Percentiles rank a stretch among this genome's conserved stretches.
phyloP scores from a whole-genome alignment of 23 red algal genomes.

The Gracilaria caudata region DNA sequence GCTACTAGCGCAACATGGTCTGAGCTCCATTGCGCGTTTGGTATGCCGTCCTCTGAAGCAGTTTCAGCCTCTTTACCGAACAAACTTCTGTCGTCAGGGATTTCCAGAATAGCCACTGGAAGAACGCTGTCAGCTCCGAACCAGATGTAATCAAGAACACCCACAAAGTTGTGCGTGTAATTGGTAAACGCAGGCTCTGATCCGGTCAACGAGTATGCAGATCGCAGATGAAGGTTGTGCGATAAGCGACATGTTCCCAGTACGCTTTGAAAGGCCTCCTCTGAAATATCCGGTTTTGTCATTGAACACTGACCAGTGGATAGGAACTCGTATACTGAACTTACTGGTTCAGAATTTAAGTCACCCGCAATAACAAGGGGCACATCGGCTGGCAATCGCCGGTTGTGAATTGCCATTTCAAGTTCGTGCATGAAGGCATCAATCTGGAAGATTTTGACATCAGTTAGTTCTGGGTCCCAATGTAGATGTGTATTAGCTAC shows the following conservation, averaged over 20 bases:
- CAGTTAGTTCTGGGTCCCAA: slow-evolving; percentile 96
- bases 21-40: slow-evolving; percentile 74
- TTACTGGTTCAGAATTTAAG: slow-evolving; percentile 90
- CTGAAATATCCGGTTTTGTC: slow-evolving; percentile 69
- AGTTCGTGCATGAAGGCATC: slow-evolving; percentile 90
- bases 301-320: slow-evolving; percentile 67
- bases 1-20: slow-evolving; percentile 72
- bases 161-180: slow-evolving; percentile 92
- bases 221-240: slow-evolving; percentile 80
- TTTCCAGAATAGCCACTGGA: slow-evolving; percentile 73
- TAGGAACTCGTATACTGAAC: slow-evolving; percentile 92
- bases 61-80: slow-evolving; percentile 59
- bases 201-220: slow-evolving; percentile 75
- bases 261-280: slow-evolving; percentile 61
- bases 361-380: slow-evolving; percentile 90
- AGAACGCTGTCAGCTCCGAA: slow-evolving; percentile 74
- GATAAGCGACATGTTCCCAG: slow-evolving; percentile 66
- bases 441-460: slow-evolving; percentile 98
- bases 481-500: slow-evolving; percentile 95
- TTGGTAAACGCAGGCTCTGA: slow-evolving; percentile 93
- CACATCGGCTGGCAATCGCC: slow-evolving; percentile 31
- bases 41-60: slow-evolving; percentile 56
- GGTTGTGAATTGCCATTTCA: slow-evolving; percentile 60
- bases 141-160: slow-evolving; percentile 95
- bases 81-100: slow-evolving; percentile 69